phyloP scores from a whole-genome alignment of 2,329 filamentous ascomycete species.

The Colletotrichum cuscutae region DNA sequence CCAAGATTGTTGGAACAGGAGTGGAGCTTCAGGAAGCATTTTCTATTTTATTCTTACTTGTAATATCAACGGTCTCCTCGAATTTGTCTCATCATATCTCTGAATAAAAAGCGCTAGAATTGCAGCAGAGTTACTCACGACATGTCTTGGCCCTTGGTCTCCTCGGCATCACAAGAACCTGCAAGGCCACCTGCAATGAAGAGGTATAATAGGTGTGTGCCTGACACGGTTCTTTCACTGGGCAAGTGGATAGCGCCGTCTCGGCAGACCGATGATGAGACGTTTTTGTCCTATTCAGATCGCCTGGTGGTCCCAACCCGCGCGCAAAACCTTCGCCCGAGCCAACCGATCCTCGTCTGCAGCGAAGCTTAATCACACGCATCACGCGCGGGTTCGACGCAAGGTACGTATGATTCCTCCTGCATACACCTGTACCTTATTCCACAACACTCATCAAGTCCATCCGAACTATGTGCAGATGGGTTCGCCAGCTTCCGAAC shows the following conservation, averaged over 20 bases:
- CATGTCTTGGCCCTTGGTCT: background rate
- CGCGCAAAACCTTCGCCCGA: constrained; percentile 4
- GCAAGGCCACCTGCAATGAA: too few species aligned
- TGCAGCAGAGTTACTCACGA: background rate
- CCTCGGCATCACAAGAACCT: constrained; percentile 4
- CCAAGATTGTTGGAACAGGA: background rate
- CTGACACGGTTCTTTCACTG: background rate
- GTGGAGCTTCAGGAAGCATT: background rate
- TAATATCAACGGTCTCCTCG: background rate
- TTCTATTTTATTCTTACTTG: background rate
- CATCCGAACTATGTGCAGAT: constrained; percentile 26
- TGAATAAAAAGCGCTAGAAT: background rate
- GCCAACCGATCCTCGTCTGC: constrained; percentile 17
- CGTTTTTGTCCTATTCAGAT: constrained; percentile 1
- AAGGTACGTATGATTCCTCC: background rate
- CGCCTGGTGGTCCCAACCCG: background rate
- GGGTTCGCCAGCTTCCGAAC: constrained; percentile 15
- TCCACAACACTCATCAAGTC: background rate
- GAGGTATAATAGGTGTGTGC: too few species aligned
- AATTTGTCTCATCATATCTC: background rate
- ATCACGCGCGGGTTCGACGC: background rate
- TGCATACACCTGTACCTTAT: background rate
- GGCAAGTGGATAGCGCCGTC: background rate
- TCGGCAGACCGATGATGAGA: constrained; percentile 1
- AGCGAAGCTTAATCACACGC: constrained; percentile 1